phyloP scores from a whole-genome alignment of 1,139 yeast species.

The Geotrichum europaeum region DNA sequence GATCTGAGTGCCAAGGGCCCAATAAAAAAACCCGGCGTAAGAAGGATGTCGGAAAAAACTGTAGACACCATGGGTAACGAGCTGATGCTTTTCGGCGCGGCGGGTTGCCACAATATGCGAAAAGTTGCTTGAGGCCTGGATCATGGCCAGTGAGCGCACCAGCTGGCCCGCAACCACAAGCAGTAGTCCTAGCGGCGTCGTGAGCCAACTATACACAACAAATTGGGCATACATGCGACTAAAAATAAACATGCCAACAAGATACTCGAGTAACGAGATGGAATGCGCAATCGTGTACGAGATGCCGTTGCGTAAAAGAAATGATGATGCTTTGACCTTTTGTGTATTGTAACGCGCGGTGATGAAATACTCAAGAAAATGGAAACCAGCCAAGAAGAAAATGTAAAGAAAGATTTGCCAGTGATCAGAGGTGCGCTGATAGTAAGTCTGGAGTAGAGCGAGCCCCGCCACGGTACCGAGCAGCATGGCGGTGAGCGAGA shows the following conservation, averaged over 20 bases:
- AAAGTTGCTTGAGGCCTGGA: conserved; percentile 81
- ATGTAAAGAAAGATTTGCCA: conserved; percentile 45
- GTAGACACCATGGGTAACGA: conserved; percentile 74
- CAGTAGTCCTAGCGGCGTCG: conserved; percentile 41
- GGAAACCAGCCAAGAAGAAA: conserved; percentile 54
- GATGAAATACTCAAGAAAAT: conserved; percentile 69
- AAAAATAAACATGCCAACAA: conserved; percentile 28
- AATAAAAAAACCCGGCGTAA: conserved; percentile 85
- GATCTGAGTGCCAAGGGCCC: conserved; percentile 86
- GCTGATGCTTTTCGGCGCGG: conserved; percentile 49
- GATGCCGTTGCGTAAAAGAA: conserved; percentile 65
- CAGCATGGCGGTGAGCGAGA: conserved; percentile 17
- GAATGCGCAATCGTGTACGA: conserved; percentile 60
- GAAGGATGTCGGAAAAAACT: conserved; percentile 72
- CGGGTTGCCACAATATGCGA: conserved; percentile 66
- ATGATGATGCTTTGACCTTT: conserved; percentile 68
- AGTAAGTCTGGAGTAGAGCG: not conserved
- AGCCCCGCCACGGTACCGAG: conserved; percentile 18
- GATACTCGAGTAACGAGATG: conserved; percentile 46
- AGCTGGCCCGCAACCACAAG: conserved; percentile 56
- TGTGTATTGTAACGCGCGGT: conserved; percentile 69
- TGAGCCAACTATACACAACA: not conserved
- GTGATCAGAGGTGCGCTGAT: not conserved
- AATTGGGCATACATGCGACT: not conserved
- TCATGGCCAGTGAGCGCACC: conserved; percentile 71